A percentile compares a stretch with the other conserved stretches of the same genome.
Conservation (phyloP, 352 stramenopile species). For the Pythium coloratum region DNA sequence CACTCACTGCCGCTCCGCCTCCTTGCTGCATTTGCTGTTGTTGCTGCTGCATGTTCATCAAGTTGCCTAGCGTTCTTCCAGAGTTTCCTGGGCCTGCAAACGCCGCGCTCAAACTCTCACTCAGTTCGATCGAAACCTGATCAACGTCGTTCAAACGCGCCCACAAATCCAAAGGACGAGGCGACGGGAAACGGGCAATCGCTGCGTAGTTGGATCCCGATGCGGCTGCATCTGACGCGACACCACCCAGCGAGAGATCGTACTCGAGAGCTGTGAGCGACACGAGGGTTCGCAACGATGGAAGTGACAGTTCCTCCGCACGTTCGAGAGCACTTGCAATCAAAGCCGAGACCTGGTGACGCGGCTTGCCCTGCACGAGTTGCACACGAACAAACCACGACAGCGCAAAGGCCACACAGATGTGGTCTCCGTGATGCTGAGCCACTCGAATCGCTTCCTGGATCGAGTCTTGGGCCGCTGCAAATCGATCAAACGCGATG, state of each 20-base stretch:
- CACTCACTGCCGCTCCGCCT: not conserved
- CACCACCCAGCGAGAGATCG: slow-evolving; percentile 38
- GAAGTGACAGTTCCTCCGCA: slow-evolving; percentile 52
- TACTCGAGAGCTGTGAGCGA: slow-evolving; percentile 53
- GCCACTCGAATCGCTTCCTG: slow-evolving; percentile 92
- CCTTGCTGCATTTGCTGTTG: slow-evolving; percentile 26
- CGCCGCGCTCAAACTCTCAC: slow-evolving; percentile 12
- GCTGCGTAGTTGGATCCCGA: not conserved
- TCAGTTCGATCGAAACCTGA: slow-evolving; percentile 12
- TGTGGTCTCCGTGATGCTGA: slow-evolving; percentile 90
- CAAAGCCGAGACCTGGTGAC: slow-evolving; percentile 46
- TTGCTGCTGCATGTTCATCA: slow-evolving; percentile 27
- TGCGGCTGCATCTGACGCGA: not conserved
- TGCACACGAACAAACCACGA: slow-evolving; percentile 85
- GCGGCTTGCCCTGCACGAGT: slow-evolving; percentile 56
- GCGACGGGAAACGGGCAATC: slow-evolving; percentile 18
- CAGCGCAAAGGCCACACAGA: slow-evolving; percentile 92
- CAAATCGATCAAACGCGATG: slow-evolving; percentile 81
- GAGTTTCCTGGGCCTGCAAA: slow-evolving; percentile 1
- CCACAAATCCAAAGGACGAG: slow-evolving; percentile 27
- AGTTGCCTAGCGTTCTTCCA: slow-evolving; percentile 22
- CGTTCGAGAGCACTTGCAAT: slow-evolving; percentile 59
- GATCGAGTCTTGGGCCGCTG: slow-evolving; percentile 80
- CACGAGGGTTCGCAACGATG: slow-evolving; percentile 50
- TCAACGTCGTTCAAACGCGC: slow-evolving; percentile 20